Conservation (phyloP, 2,329 filamentous ascomycete species). For the Talaromyces atroroseus region DNA sequence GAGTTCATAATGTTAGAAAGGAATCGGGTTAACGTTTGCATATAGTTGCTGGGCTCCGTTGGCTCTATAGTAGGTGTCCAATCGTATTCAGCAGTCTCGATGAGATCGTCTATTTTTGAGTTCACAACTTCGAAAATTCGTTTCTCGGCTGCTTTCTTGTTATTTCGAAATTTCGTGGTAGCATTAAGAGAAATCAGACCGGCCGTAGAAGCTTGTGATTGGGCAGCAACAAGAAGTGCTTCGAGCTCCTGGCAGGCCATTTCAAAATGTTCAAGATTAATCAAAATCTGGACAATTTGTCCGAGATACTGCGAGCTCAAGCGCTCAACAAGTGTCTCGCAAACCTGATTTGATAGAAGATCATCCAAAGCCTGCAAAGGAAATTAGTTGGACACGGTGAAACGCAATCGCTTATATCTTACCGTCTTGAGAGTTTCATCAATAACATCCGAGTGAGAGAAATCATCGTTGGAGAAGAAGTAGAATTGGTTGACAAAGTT, state of each 20-base stretch:
- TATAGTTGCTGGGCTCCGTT: constrained; percentile 80
- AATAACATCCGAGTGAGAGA: constrained; percentile 81
- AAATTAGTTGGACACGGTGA: background rate
- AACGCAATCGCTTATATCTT: constrained; percentile 14
- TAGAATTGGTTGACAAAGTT: constrained; percentile 99
- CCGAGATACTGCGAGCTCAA: constrained; percentile 89
- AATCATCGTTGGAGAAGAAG: constrained; percentile 94
- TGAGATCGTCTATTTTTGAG: constrained; percentile 94
- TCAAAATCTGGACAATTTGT: constrained; percentile 96
- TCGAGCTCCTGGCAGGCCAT: constrained; percentile 87
- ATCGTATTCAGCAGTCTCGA: constrained; percentile 96
- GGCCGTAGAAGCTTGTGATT: constrained; percentile 71
- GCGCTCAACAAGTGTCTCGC: constrained; percentile 79
- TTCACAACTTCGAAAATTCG: constrained; percentile 98
- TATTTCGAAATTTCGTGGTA: constrained; percentile 77
- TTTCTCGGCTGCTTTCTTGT: constrained; percentile 95
- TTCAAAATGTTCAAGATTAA: constrained; percentile 96
- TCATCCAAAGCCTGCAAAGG: constrained; percentile 72
- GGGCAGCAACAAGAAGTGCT: constrained; percentile 73
- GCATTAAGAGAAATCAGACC: constrained; percentile 75
- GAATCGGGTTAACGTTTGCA: constrained; percentile 89
- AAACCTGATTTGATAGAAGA: constrained; percentile 87
- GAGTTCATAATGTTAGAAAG: constrained; percentile 95
- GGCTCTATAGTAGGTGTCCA: constrained; percentile 64
- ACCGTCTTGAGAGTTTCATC: constrained; percentile 83